These are phyloP conservation scores for Annulohypoxylon bovei DNA, from an alignment of 495 filamentous ascomycete species.

Conservation along the genomic window DNA sequence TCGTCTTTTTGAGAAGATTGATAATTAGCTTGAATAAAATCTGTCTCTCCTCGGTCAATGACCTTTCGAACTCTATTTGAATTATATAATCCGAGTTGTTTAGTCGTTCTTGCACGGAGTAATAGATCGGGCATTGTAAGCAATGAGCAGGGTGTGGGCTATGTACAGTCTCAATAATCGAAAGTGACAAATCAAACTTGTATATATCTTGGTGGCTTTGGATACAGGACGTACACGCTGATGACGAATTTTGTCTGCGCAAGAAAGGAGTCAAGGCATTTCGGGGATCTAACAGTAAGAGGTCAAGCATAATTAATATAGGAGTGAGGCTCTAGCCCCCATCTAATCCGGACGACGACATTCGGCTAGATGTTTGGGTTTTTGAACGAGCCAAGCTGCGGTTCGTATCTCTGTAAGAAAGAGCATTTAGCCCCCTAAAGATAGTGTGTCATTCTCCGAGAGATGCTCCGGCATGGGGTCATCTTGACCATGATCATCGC, in stretches of 20 bases:
- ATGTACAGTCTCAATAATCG: not conserved
- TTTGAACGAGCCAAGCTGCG: not conserved
- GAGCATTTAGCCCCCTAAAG: not conserved
- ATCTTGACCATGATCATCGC: not conserved
- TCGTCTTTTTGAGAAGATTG: not conserved
- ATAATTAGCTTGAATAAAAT: not conserved
- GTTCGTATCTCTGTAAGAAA: not conserved
- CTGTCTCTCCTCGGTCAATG: slow-evolving; percentile 3
- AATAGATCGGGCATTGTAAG: not conserved
- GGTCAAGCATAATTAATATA: not conserved
- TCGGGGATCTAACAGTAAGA: not conserved
- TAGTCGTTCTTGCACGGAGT: not conserved
- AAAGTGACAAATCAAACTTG: not conserved
- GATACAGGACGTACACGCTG: not conserved
- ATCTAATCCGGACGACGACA: not conserved
- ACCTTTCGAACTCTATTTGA: slow-evolving; percentile 10
- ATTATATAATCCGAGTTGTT: slow-evolving; percentile 4
- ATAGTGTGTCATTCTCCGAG: not conserved
- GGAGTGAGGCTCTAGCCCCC: not conserved
- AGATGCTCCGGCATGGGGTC: not conserved
- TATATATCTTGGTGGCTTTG: not conserved
- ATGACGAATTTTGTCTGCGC: not conserved
- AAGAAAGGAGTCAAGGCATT: not conserved
- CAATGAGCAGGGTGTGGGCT: not conserved
- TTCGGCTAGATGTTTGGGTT: not conserved